phyloP scores from a whole-genome alignment of 108 stramenopile species.

The Fistulifera pelliculosa region DNA sequence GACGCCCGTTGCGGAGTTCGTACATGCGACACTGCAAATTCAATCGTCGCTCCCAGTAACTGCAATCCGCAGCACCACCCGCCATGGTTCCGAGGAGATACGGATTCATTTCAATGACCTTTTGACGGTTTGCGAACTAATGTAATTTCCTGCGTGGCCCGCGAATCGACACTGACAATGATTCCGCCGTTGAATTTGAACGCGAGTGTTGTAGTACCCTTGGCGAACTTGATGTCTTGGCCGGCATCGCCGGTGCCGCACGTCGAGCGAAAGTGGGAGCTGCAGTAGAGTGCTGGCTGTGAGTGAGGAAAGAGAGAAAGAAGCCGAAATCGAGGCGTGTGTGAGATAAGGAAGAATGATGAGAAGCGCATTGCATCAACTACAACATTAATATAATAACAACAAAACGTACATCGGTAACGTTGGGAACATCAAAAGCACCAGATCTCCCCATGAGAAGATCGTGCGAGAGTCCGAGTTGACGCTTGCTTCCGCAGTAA shows the following conservation, averaged over 20 bases:
- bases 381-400: conserved; percentile 2
- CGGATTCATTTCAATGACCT: conserved; percentile 98
- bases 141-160: conserved; percentile 98
- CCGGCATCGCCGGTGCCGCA: conserved; percentile 66
- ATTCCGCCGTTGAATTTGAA: conserved; percentile 97
- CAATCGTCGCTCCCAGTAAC: conserved; percentile 98
- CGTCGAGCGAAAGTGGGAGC: conserved; percentile 81
- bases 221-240: conserved; percentile 86
- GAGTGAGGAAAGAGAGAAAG: conserved; percentile 9
- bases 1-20: conserved; percentile 93
- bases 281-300: conserved; percentile 78
- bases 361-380: not conserved
- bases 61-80: conserved; percentile 98
- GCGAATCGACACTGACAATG: conserved; percentile 94
- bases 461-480: conserved; percentile 31
- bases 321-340: not conserved
- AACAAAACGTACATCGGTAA: conserved; percentile 51
- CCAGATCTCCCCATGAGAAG: conserved; percentile 32
- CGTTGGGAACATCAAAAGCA: conserved; percentile 70
- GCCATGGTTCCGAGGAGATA: conserved; percentile 99
- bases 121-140: conserved; percentile 95
- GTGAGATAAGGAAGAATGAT: too few relatives aligned
- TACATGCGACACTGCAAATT: conserved; percentile 96
- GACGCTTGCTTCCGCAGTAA: conserved; percentile 17
- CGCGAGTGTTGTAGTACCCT: conserved; percentile 99